Evolutionary conservation across 257 asterid genomes (phyloP).

Genomic region (Solanum gandarillasii): DNA sequence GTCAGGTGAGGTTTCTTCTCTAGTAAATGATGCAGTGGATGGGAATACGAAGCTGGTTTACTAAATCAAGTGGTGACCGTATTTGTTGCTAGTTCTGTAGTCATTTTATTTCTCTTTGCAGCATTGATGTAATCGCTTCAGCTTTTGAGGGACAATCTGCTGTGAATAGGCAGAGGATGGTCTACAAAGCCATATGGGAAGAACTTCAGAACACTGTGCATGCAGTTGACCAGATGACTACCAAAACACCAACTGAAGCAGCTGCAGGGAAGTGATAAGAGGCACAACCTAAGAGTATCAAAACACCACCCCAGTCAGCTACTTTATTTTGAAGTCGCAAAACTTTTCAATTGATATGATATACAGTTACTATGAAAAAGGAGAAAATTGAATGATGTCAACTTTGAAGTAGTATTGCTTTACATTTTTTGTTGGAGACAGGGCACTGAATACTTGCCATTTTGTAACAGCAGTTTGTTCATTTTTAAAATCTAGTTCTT

Average conservation of each 20-base stretch:
- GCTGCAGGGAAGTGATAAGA: conserved; percentile 17
- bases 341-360: not conserved
- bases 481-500: not conserved
- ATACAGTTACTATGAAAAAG: not conserved
- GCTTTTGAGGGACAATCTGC: conserved; percentile 89
- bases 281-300: not conserved
- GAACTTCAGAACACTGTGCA: conserved; percentile 87
- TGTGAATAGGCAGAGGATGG: conserved; percentile 96
- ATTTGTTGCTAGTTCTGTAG: not conserved
- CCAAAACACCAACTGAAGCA: conserved; percentile 78
- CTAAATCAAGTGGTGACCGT: not conserved
- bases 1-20: conserved; percentile 47
- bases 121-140: conserved; percentile 75
- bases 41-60: not conserved
- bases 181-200: conserved; percentile 99
- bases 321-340: not conserved
- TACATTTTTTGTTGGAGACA: not conserved
- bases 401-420: not conserved
- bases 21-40: not conserved
- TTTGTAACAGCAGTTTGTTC: not conserved
- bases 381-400: not conserved
- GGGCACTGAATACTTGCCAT: not conserved
- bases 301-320: not conserved
- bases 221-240: conserved; percentile 95
- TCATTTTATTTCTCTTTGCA: conserved; percentile 16